A percentile compares a stretch with the other conserved stretches of the same genome.
These are phyloP conservation scores for Gossypium turneri DNA, from an alignment of 345 rosid genomes.

Conservation along the genomic window DNA sequence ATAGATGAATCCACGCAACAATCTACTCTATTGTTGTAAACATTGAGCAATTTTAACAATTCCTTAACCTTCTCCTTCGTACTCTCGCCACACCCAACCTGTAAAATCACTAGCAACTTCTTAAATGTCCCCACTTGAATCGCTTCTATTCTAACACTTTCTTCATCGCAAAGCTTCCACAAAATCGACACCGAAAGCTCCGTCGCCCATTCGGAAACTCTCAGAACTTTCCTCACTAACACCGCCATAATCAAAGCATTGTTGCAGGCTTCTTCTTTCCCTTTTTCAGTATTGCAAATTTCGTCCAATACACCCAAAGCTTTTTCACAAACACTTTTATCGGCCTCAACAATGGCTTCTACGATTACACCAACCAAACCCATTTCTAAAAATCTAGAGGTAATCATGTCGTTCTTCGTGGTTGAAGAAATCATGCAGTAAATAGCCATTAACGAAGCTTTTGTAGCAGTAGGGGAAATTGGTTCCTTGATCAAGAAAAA, in stretches of 20 bases:
- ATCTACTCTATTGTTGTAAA: slow-evolving; percentile 40
- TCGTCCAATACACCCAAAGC: slow-evolving; percentile 53
- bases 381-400: slow-evolving; percentile 34
- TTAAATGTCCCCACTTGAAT: slow-evolving; percentile 77
- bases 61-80: slow-evolving; percentile 65
- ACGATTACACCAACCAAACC: slow-evolving; percentile 46
- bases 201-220: slow-evolving; percentile 63
- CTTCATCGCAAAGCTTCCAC: slow-evolving; percentile 44
- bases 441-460: slow-evolving; percentile 49
- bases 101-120: slow-evolving; percentile 64
- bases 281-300: slow-evolving; percentile 41
- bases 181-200: slow-evolving; percentile 54
- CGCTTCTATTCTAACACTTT: slow-evolving; percentile 42
- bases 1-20: slow-evolving; percentile 51
- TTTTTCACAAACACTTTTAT: slow-evolving; percentile 59
- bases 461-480: slow-evolving; percentile 55
- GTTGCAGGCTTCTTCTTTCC: slow-evolving; percentile 34
- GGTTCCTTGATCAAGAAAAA: slow-evolving; percentile 55
- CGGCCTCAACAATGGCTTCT: slow-evolving; percentile 51
- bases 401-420: slow-evolving; percentile 22
- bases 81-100: slow-evolving; percentile 63
- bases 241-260: slow-evolving; percentile 52
- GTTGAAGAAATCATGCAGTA: slow-evolving; percentile 36
- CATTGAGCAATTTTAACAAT: slow-evolving; percentile 55
- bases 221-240: slow-evolving; percentile 61